Conservation (phyloP, 495 filamentous ascomycete genomes). For the Lophiotrema nucula region DNA sequence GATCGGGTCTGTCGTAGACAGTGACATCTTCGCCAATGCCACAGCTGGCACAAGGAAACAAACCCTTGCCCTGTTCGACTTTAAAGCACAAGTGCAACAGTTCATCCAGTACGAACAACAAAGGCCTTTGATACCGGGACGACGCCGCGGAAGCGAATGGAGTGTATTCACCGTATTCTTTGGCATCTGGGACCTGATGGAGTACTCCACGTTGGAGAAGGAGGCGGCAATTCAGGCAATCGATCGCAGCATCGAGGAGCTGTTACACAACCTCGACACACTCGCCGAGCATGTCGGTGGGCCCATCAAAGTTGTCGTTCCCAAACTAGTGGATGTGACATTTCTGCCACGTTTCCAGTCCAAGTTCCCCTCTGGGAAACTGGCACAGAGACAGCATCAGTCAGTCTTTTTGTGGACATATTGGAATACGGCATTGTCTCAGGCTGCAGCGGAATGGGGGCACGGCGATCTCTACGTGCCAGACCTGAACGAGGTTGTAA, state of each 20-base stretch:
- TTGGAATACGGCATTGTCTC: constrained; percentile 28
- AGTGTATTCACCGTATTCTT: constrained; percentile 29
- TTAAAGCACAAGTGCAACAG: constrained; percentile 28
- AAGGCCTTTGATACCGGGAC: not conserved
- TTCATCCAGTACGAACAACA: constrained; percentile 18
- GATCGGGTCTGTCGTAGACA: constrained; percentile 20
- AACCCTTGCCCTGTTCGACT: constrained; percentile 22
- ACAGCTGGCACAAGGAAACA: constrained; percentile 12
- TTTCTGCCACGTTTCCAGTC: constrained; percentile 28
- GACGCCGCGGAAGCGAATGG: constrained; percentile 1
- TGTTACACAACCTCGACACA: constrained; percentile 24
- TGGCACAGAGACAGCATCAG: constrained; percentile 26
- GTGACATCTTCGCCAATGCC: constrained; percentile 24
- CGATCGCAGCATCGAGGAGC: constrained; percentile 28
- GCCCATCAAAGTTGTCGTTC: constrained; percentile 29
- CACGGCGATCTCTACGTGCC: constrained; percentile 27
- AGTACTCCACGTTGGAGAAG: constrained; percentile 21
- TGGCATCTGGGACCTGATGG: constrained; percentile 30
- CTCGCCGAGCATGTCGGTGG: constrained; percentile 14
- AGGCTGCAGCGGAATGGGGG: constrained; percentile 16
- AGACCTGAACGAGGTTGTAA: constrained; percentile 21
- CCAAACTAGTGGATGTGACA: constrained; percentile 27
- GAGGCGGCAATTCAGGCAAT: constrained; percentile 20
- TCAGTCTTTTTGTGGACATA: constrained; percentile 28
- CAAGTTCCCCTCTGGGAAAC: constrained; percentile 21